Evolutionary conservation across 2,329 filamentous ascomycete genomes (phyloP).

Genomic region (Helminthosporium solani): DNA sequence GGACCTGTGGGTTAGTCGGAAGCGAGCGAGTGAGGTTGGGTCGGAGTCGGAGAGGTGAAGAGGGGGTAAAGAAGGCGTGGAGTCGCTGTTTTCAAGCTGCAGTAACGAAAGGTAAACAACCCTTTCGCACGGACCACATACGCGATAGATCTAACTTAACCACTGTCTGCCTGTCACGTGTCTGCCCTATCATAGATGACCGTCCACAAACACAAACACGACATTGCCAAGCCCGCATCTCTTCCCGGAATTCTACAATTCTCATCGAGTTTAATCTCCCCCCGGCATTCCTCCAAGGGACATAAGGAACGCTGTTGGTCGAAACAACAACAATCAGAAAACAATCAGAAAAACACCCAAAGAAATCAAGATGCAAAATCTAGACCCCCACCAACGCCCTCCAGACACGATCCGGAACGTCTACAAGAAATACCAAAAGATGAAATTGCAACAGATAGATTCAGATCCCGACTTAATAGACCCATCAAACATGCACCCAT

Average conservation of each 20-base stretch:
- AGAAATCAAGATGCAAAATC: constrained; percentile 14
- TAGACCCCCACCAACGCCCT: constrained; percentile 78
- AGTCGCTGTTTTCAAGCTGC: background rate
- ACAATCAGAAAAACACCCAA: too few relatives aligned
- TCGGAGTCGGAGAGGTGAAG: constrained; percentile 4
- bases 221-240: too few relatives aligned
- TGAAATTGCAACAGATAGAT: constrained; percentile 53
- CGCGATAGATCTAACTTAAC: background rate
- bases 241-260: too few relatives aligned
- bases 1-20: constrained; percentile 32
- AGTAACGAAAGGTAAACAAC: constrained; percentile 3
- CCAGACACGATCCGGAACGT: constrained; percentile 66
- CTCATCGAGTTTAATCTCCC: too few relatives aligned
- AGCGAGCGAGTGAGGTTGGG: constrained; percentile 6
- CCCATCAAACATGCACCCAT: constrained; percentile 31
- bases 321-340: too few relatives aligned
- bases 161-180: too few relatives aligned
- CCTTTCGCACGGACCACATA: background rate
- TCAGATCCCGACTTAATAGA: constrained; percentile 50
- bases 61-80: too few relatives aligned
- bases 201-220: too few relatives aligned
- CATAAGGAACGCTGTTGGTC: too few relatives aligned
- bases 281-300: too few relatives aligned
- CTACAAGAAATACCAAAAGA: constrained; percentile 74
- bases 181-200: too few relatives aligned